phyloP scores from a whole-genome alignment of 352 stramenopile genomes.

The Salisapilia sapeloensis region DNA sequence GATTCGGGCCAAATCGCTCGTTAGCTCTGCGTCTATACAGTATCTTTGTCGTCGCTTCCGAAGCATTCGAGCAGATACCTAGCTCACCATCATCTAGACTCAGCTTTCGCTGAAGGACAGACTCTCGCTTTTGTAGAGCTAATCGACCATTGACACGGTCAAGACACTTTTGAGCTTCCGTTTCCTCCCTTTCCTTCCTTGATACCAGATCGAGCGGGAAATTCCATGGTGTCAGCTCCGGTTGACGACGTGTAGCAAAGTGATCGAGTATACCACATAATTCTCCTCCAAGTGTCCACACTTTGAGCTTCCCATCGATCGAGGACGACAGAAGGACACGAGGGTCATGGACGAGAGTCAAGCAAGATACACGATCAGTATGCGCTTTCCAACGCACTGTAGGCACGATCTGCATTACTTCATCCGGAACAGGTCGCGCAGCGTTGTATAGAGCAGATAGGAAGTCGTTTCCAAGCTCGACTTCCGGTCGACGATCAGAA shows the following conservation, averaged over 20 bases:
- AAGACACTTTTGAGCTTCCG: conserved; percentile 21
- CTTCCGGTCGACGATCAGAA: conserved; percentile 25
- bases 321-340: conserved; percentile 28
- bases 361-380: conserved; percentile 11
- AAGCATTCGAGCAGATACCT: too few relatives aligned
- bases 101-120: too few relatives aligned
- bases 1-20: too few relatives aligned
- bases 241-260: conserved; percentile 35
- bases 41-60: too few relatives aligned
- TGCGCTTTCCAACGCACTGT: conserved; percentile 25
- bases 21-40: too few relatives aligned
- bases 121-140: too few relatives aligned
- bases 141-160: too few relatives aligned
- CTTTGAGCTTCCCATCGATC: conserved; percentile 29
- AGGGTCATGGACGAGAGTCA: conserved; percentile 17
- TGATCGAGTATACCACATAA: conserved; percentile 35
- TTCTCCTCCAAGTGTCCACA: conserved; percentile 27
- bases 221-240: conserved; percentile 22
- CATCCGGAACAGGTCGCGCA: too few relatives aligned
- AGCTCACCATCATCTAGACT: too few relatives aligned
- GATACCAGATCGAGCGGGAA: conserved; percentile 37
- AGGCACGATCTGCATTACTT: neutral
- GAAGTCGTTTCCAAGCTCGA: conserved; percentile 27
- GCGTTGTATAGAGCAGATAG: conserved; percentile 21
- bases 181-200: conserved; percentile 13